Percentiles rank a stretch among this genome's conserved stretches.
These are phyloP conservation scores for Hydnum rufescens DNA, from an alignment of 768 basidiomycete species.

Conservation along the genomic window DNA sequence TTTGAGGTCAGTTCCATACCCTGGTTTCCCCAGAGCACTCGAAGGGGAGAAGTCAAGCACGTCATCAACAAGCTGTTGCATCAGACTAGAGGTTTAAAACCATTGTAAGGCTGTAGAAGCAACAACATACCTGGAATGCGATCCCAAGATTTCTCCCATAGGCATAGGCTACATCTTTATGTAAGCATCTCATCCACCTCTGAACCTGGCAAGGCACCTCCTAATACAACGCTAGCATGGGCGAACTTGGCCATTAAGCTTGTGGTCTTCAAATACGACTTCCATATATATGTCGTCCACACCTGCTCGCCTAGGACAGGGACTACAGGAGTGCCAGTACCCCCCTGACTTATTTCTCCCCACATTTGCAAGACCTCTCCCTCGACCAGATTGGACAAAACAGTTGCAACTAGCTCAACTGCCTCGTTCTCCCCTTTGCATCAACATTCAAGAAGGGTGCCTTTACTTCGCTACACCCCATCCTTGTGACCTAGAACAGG, in stretches of 20 bases:
- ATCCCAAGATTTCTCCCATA: slow-evolving; percentile 83
- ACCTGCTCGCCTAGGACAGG: slow-evolving; percentile 13
- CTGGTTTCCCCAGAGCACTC: slow-evolving; percentile 67
- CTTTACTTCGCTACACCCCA: too few relatives aligned
- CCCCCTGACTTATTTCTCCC: too few relatives aligned
- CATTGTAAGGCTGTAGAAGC: too few relatives aligned
- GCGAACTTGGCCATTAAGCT: slow-evolving; percentile 79
- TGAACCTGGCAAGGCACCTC: slow-evolving; percentile 32
- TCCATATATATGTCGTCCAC: slow-evolving; percentile 72
- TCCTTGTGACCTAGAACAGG: too few relatives aligned
- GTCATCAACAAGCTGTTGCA: slow-evolving; percentile 97
- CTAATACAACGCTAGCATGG: slow-evolving; percentile 69
- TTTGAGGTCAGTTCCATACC: slow-evolving; percentile 60
- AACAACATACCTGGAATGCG: slow-evolving; percentile 67
- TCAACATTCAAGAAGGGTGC: too few relatives aligned
- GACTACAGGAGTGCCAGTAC: too few relatives aligned
- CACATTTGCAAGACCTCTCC: slow-evolving; percentile 83
- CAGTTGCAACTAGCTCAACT: slow-evolving; percentile 79
- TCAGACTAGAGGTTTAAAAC: too few relatives aligned
- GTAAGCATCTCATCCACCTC: slow-evolving; percentile 54
- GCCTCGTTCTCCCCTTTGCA: slow-evolving; percentile 79
- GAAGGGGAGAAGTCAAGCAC: slow-evolving; percentile 81
- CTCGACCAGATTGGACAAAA: slow-evolving; percentile 91
- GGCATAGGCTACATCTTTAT: slow-evolving; percentile 80
- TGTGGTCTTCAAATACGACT: slow-evolving; percentile 86